phyloP scores from a whole-genome alignment of 129 eudicot genomes.

The Flaveria ramosissima region DNA sequence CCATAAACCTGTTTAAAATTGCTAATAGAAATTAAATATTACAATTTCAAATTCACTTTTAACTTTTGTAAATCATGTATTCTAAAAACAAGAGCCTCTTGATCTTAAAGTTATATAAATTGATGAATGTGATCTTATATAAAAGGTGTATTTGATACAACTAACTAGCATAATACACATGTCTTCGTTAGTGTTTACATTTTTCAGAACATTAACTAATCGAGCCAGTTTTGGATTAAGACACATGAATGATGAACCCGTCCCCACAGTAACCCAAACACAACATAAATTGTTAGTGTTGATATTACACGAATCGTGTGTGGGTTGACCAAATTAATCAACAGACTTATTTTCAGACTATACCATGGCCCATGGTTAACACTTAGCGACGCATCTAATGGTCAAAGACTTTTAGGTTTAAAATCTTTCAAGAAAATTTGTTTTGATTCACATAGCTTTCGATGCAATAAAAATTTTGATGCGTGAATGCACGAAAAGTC shows the following conservation, averaged over 20 bases:
- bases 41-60: too few species aligned
- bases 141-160: background rate
- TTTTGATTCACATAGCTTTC: background rate
- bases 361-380: background rate
- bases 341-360: background rate
- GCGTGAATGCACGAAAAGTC: background rate
- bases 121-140: background rate
- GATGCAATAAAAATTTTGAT: background rate
- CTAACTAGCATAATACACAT: background rate
- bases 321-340: background rate
- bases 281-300: background rate
- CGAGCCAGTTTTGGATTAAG: background rate
- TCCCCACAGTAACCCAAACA: background rate
- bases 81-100: background rate
- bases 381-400: background rate
- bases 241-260: background rate
- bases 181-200: background rate
- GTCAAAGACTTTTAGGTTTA: background rate
- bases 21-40: too few species aligned
- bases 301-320: background rate
- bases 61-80: background rate
- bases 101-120: background rate
- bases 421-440: background rate
- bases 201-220: background rate
- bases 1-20: background rate